Conservation (phyloP, 2,329 filamentous ascomycete species). For the Monosporascus sp. region DNA sequence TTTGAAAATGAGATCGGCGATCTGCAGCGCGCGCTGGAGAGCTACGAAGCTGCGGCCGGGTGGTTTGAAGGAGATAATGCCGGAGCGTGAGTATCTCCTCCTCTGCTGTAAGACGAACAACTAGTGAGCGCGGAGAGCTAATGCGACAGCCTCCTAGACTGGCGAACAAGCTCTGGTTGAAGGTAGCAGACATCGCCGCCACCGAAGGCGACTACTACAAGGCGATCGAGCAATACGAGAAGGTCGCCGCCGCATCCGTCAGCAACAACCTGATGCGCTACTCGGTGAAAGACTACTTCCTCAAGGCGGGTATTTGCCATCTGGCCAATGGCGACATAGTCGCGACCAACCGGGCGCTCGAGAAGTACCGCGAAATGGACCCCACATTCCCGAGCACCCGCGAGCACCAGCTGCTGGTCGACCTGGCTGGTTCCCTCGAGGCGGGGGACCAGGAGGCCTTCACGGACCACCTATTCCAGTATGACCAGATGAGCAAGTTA, state of each 20-base stretch:
- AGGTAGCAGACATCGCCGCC: slow-evolving; percentile 82
- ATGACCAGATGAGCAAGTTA: slow-evolving; percentile 85
- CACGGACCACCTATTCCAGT: slow-evolving; percentile 81
- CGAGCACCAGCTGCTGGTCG: slow-evolving; percentile 75
- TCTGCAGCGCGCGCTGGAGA: slow-evolving; percentile 69
- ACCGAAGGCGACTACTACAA: slow-evolving; percentile 80
- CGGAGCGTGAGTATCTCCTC: slow-evolving; percentile 56
- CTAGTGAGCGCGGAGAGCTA: background rate
- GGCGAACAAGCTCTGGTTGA: slow-evolving; percentile 90
- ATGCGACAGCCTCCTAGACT: slow-evolving; percentile 46
- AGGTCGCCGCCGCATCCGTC: slow-evolving; percentile 71
- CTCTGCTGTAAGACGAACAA: background rate
- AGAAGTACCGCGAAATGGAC: slow-evolving; percentile 77
- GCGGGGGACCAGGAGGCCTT: slow-evolving; percentile 77
- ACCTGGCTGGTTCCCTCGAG: slow-evolving; percentile 71
- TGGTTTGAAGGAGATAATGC: slow-evolving; percentile 91
- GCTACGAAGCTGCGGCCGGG: slow-evolving; percentile 77
- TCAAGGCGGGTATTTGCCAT: slow-evolving; percentile 91
- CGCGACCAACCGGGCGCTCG: slow-evolving; percentile 70
- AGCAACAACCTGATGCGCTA: slow-evolving; percentile 91
- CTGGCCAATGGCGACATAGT: slow-evolving; percentile 70
- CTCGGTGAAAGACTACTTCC: slow-evolving; percentile 91
- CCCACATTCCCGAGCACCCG: slow-evolving; percentile 70
- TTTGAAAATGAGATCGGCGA: slow-evolving; percentile 80
- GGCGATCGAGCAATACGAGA: slow-evolving; percentile 77